Evolutionary conservation across 2,329 filamentous ascomycete genomes (phyloP).

Genomic region (Fusarium neocosmosporiellum): DNA sequence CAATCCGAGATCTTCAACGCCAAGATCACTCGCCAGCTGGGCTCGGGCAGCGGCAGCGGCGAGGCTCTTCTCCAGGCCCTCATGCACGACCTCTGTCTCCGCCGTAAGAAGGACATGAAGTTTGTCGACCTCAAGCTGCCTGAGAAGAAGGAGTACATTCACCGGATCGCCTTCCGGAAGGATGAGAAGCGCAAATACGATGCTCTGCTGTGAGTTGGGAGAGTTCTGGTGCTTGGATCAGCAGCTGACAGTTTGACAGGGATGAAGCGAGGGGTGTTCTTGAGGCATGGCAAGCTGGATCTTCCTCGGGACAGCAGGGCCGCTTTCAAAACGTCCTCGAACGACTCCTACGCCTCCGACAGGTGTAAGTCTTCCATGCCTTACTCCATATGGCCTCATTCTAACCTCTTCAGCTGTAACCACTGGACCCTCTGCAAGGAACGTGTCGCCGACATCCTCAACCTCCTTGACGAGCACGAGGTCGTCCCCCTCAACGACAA

Average conservation of each 20-base stretch:
- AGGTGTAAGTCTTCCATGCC: conserved; percentile 62
- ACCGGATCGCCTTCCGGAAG: conserved; percentile 77
- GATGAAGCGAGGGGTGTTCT: conserved; percentile 80
- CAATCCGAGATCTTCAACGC: conserved; percentile 79
- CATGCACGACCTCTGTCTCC: conserved; percentile 83
- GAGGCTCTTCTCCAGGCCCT: conserved; percentile 77
- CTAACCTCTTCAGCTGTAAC: conserved; percentile 70
- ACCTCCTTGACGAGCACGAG: conserved; percentile 73
- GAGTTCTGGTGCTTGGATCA: fast-evolving
- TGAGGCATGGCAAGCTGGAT: conserved; percentile 65
- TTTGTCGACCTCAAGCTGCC: conserved; percentile 87
- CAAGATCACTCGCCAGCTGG: conserved; percentile 70
- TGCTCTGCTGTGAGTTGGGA: conserved; percentile 68
- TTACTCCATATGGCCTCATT: background rate
- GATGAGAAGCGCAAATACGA: conserved; percentile 85
- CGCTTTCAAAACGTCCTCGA: conserved; percentile 83
- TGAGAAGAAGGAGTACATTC: conserved; percentile 79
- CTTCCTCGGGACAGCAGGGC: conserved; percentile 56
- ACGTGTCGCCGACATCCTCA: conserved; percentile 78
- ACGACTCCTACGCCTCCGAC: conserved; percentile 82
- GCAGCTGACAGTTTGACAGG: conserved; percentile 49
- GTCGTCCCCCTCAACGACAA: conserved; percentile 77
- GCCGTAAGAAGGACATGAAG: conserved; percentile 87
- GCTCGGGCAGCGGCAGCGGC: conserved; percentile 65
- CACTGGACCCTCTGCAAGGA: conserved; percentile 87